Evolutionary conservation across 2,329 filamentous ascomycete genomes (phyloP), one percentile per base, ranked within the genome.

Genomic region (Phialophora macrospora): DNA sequence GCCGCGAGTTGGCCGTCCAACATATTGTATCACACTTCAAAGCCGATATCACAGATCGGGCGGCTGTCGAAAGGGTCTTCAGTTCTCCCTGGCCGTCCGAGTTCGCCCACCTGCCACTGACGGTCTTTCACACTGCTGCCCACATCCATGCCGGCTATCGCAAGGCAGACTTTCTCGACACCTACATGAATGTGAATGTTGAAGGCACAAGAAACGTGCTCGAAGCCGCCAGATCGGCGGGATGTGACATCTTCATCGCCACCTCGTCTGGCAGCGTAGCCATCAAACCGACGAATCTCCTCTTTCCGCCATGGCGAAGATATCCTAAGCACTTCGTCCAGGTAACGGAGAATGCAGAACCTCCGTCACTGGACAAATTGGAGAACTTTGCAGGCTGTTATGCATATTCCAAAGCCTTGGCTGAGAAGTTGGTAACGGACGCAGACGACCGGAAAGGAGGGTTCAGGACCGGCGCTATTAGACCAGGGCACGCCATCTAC

Each of bases 111-210:
- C 76, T 82, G 3, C 84, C 84, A 1, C 74, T 87, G 26, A 86
- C 84, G 0, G 84, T 87, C 14, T 85, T 84, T 71, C 85, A 87
- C 75, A 86, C 82, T 0, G 85, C 84, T 2, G 85, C 84, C 0
- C 77, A 81, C 4, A 86, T 87, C 64, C 77, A 83, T 11, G 80
- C 83, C 0, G 79, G 77, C 17, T 84, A 87, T 62, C 80, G 84
- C 6, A 77, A 79, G 57, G 71, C 73, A 54, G 73, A 77, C 34
- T 76, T 82, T 34, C 84, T 86, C 67, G 73, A 77, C 26, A 79
- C 80, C 28, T 79, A 79, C 61, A 77, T 77, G 56, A 74, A 76
- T 20, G 82, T 86, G 61, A 87, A 87, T 66, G 77, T 85, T 26
- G 73, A 71, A 8, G 85, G 84, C 8, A 83, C 83, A 1, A 74